Evolutionary conservation across 352 stramenopile species (phyloP).

Genomic region (Pythium biforme): DNA sequence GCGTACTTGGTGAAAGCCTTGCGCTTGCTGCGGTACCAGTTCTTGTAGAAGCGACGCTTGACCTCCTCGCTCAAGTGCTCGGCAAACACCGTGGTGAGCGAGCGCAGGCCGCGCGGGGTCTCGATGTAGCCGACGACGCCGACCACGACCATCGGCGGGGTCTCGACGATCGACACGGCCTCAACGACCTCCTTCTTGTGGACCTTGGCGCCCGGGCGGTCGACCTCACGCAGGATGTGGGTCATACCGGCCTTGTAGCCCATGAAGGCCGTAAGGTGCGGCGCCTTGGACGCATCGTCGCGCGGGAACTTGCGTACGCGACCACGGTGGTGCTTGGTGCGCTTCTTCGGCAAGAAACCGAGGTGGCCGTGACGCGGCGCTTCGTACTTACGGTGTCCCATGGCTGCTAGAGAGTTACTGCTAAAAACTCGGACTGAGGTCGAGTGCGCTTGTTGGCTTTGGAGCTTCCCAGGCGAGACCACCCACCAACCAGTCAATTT

Average conservation of each 20-base stretch:
- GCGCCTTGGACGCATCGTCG: slow-evolving; percentile 95
- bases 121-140: slow-evolving; percentile 99
- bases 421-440: slow-evolving; percentile 85
- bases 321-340: slow-evolving; percentile 98
- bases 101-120: slow-evolving; percentile 97
- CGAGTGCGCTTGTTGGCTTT: too few relatives aligned
- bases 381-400: slow-evolving; percentile 99
- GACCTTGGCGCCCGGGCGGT: slow-evolving; percentile 98
- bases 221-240: slow-evolving; percentile 98
- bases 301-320: slow-evolving; percentile 99
- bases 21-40: slow-evolving; percentile 99
- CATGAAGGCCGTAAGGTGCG: slow-evolving; percentile 99
- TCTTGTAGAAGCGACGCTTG: slow-evolving; percentile 99
- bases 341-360: slow-evolving; percentile 99
- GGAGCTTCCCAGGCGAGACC: too few relatives aligned
- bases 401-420: slow-evolving; percentile 71
- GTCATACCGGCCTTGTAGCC: slow-evolving; percentile 99
- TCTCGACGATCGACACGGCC: slow-evolving; percentile 99
- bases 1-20: slow-evolving; percentile 99
- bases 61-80: slow-evolving; percentile 99
- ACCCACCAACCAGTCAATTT: slow-evolving; percentile 13
- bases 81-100: slow-evolving; percentile 99
- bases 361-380: slow-evolving; percentile 96
- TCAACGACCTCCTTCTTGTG: slow-evolving; percentile 99
- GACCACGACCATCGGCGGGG: slow-evolving; percentile 99